Base-by-base conservation (phyloP, 106 monocot species). In the Allium sativum region DNA sequence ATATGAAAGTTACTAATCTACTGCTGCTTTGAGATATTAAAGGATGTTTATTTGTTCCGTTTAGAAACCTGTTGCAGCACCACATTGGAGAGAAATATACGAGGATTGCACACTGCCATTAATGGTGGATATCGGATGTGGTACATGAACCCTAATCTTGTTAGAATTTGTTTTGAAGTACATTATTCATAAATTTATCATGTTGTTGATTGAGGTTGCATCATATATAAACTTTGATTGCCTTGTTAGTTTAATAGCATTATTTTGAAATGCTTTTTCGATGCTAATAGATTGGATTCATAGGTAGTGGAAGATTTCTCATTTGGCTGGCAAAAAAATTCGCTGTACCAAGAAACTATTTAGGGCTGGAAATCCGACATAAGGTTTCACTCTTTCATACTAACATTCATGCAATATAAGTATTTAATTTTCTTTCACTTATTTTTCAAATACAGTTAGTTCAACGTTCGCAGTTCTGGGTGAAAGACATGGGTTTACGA, bases 221-320 rank as follows among this genome's bases (percentile, higher is more conserved):
- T 15, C 5, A 53, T n/a, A 13, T 7, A 1, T 2, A 17, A 15
- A 21, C 10, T 45, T 10, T 44, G 61, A 11, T 19, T 61, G 45
- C 12, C 3, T 21, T 43, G 12, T 62, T 62, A 11, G 10, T 62
- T 56, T n/a, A 11, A 31, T 5, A 18, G 6, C 21, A 18, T 1
- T 41, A 17, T 10, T 45, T 12, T 44, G 44, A 59, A 61, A 45
- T 48, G 12, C 14, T 48, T 0, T 19, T 48, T 46, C 21, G 47
- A 21, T 44, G 11, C 62, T 62, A 62, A 62, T 47, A 62, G 10
- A 45, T 45, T 13, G 10, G 11, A 20, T 62, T 62, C 62, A 6
- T 72, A 95, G 95, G 95, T 12, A 87, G 96, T 66, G 96, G 96
- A 55, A 87, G 96, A 73, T 88, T 96, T 64, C 73, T 96, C 40